Base-by-base conservation (phyloP, 2,329 filamentous ascomycete genomes). In the Fusarium lyarnte region DNA sequence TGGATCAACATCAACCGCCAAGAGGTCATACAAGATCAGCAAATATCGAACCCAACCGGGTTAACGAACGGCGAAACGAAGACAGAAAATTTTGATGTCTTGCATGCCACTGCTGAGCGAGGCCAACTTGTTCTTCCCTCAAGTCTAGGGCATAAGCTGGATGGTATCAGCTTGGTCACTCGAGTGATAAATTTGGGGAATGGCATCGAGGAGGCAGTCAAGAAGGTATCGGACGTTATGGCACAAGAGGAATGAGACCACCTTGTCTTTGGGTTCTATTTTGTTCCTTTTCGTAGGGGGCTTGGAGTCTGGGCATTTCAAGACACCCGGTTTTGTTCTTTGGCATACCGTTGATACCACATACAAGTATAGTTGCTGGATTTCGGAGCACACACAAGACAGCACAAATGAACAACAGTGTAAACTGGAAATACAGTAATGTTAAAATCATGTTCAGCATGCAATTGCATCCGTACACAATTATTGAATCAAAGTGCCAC, bases 1-100 rank as follows among this genome's bases (percentile, higher is more conserved):
- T 72, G 58, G 69, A 41, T 72, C 38, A 72, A 72, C 17, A 27
- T 59, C 33, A 14, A 38, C 17, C 42, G 45, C 33, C 51, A 69
- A 52, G 27, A 42, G 33, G 42, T 9, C 29, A 36, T 38, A 27
- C 49, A 57, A 21, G 63, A 67, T 41, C n/a, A 39, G 23, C 63
- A 58, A 39, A 19, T 54, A 12, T 23, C 49, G 21, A 46, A 17
- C 31, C 36, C 29, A n/a, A 31, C 21, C 36, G 23, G 42, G n/a
- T 31, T 23, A 25, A 23, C 49, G 25, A 59, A 39, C 23, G 43
- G 17, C 39, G 43, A 42, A 39, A 7, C 10, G 16, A 47, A 29
- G 25, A n/a, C 19, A 23, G 29, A 31, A 38, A 39, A 33, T n/a
- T 11, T 29, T 6, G 7, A 47, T 21, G 38, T 52, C 31, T 39